Percentiles rank a stretch among this genome's conserved stretches.
Conservation (phyloP, 176 grass and related monocot species). For the Oryza nivara region DNA sequence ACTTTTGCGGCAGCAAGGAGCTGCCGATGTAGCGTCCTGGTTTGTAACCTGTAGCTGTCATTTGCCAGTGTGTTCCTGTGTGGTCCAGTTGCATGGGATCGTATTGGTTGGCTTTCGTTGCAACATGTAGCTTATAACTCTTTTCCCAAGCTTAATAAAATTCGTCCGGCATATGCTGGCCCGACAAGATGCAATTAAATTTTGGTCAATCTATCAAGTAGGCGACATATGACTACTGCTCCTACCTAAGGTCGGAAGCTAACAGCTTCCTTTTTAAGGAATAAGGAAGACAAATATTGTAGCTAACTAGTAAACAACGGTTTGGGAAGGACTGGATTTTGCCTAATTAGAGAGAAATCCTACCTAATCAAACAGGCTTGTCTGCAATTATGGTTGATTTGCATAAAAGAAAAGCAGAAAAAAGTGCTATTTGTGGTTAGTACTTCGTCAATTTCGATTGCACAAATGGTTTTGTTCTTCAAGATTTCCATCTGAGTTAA, state of each 20-base stretch:
- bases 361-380: background rate
- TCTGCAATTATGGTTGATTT: background rate
- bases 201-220: background rate
- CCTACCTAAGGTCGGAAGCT: background rate
- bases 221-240: background rate
- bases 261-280: background rate
- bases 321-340: background rate
- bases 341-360: background rate
- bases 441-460: background rate
- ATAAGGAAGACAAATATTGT: background rate
- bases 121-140: no score
- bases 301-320: background rate
- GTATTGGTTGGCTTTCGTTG: no score
- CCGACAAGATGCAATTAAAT: background rate
- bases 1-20: background rate
- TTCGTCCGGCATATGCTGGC: no score
- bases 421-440: background rate
- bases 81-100: no score
- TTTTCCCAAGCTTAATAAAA: no score
- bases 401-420: background rate
- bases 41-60: no score
- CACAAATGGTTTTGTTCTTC: background rate
- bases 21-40: no score
- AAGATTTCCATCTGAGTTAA: background rate
- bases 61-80: no score